phyloP scores from a whole-genome alignment of 75 land plant genomes.

The Cupressus sempervirens region DNA sequence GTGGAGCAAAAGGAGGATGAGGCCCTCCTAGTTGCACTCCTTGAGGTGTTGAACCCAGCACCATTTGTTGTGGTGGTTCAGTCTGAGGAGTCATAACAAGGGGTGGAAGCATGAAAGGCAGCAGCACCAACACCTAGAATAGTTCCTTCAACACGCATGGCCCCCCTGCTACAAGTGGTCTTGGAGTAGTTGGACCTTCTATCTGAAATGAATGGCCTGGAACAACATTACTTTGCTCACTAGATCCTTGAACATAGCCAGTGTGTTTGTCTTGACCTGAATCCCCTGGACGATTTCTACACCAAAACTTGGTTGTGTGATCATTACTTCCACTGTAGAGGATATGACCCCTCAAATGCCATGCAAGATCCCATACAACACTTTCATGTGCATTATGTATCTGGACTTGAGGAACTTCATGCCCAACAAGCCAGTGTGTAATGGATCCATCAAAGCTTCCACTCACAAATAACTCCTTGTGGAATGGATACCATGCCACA shows the following conservation, averaged over 20 bases:
- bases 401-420: too few species aligned
- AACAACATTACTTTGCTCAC: constrained; percentile 47
- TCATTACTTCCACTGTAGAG: constrained; percentile 99
- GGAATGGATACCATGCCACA: too few species aligned
- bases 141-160: constrained; percentile 81
- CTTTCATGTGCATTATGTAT: too few species aligned
- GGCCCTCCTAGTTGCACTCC: constrained; percentile 54
- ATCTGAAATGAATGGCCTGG: constrained; percentile 36
- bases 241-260: constrained; percentile 27
- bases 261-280: constrained; percentile 65
- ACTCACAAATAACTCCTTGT: too few species aligned
- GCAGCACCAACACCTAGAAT: constrained; percentile 97
- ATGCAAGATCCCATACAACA: too few species aligned
- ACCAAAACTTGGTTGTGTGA: constrained; percentile 98
- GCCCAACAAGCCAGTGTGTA: too few species aligned
- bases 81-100: constrained; percentile 45
- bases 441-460: too few species aligned
- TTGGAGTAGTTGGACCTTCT: constrained; percentile 67
- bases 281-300: constrained; percentile 97
- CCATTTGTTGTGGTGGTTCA: constrained; percentile 39
- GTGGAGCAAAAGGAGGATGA: constrained; percentile 90
- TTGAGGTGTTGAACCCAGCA: constrained; percentile 23
- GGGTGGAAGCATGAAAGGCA: constrained; percentile 65
- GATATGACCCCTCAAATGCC: too few species aligned
- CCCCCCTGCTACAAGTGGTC: constrained; percentile 58